Conservation (phyloP, 2,329 filamentous ascomycete genomes). For the Fusarium hainanense region DNA sequence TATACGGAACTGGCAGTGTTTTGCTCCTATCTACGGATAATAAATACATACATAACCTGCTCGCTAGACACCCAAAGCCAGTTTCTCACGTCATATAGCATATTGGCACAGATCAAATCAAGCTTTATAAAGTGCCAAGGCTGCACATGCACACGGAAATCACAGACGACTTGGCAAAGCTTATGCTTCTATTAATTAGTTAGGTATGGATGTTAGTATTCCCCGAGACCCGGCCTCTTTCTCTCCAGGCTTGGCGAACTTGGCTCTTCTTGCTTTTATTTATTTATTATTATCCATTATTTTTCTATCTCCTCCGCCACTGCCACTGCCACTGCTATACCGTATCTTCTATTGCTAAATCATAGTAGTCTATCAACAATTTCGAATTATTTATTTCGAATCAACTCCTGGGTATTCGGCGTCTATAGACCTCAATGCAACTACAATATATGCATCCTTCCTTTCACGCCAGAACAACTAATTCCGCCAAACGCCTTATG, state of each 20-base stretch:
- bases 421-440: conserved; percentile 38
- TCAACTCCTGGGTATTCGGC: conserved; percentile 46
- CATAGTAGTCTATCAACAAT: not conserved
- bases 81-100: conserved; percentile 21
- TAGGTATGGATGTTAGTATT: conserved; percentile 21
- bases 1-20: not conserved
- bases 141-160: conserved; percentile 30
- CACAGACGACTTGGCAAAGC: conserved; percentile 48
- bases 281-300: not conserved
- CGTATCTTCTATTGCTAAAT: not conserved
- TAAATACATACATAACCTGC: conserved; percentile 1
- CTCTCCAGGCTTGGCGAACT: conserved; percentile 37
- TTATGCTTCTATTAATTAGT: conserved; percentile 17
- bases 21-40: not conserved
- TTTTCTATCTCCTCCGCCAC: not conserved
- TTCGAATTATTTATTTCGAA: not conserved
- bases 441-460: conserved; percentile 16
- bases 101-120: conserved; percentile 24
- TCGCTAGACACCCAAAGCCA: not conserved
- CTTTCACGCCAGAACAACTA: conserved; percentile 22
- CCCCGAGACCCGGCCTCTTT: conserved; percentile 31
- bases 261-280: not conserved
- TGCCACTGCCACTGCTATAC: not conserved
- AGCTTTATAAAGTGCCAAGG: conserved; percentile 43
- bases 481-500: conserved; percentile 33